Conservation (phyloP, 2,329 filamentous ascomycete species). For the Colletotrichum sublineola region DNA sequence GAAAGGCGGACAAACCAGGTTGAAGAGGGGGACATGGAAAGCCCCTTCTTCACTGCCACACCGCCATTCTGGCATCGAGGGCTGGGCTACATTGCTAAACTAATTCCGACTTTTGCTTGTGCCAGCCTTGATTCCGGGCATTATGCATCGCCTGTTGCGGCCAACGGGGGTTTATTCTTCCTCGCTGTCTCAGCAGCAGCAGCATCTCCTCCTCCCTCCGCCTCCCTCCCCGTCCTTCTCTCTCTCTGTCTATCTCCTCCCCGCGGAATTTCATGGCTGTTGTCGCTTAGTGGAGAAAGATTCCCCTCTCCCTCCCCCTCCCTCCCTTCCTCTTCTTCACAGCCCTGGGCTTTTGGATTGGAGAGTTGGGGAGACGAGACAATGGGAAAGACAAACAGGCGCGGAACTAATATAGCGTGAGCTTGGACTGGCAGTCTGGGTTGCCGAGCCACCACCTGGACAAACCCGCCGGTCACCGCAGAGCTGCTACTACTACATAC, state of each 20-base stretch:
- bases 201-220: background rate
- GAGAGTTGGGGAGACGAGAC: constrained; percentile 7
- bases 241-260: background rate
- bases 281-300: constrained; percentile 9
- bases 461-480: background rate
- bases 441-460: constrained; percentile 16
- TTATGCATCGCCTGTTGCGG: constrained; percentile 35
- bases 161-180: constrained; percentile 13
- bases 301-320: constrained; percentile 4
- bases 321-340: background rate
- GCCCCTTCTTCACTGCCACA: constrained; percentile 36
- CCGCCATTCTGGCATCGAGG: constrained; percentile 39
- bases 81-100: background rate
- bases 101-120: constrained; percentile 3
- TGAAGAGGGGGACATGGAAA: background rate
- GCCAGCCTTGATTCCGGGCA: constrained; percentile 31
- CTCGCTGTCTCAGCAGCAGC: constrained; percentile 24
- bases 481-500: background rate
- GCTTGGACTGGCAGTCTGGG: background rate
- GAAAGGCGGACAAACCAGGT: constrained; percentile 18
- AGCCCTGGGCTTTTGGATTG: background rate
- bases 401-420: background rate
- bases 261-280: constrained; percentile 21
- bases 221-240: background rate
- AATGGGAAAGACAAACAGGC: background rate